These are phyloP conservation scores for Umbelopsis ramanniana DNA, from an alignment of 192 early-diverging fungal genomes.

Conservation along the genomic window DNA sequence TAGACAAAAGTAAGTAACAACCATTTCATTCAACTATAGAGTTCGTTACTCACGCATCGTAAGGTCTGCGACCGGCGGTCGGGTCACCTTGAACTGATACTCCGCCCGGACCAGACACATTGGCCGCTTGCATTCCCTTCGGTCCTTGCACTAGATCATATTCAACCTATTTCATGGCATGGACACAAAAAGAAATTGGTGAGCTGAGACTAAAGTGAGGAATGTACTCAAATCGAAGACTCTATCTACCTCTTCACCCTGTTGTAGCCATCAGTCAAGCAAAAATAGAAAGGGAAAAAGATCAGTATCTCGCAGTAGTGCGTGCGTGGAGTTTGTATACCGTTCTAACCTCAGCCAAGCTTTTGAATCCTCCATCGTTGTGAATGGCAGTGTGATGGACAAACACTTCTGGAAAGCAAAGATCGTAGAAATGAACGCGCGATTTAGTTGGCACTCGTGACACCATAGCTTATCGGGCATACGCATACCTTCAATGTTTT, in stretches of 20 bases:
- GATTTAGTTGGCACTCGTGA: background rate
- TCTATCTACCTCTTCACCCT: slow-evolving; percentile 58
- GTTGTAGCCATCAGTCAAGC: background rate
- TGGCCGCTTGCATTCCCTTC: slow-evolving; percentile 84
- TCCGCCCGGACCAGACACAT: slow-evolving; percentile 79
- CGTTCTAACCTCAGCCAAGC: slow-evolving; percentile 63
- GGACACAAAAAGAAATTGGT: background rate
- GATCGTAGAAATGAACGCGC: slow-evolving; percentile 20
- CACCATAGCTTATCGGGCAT: background rate
- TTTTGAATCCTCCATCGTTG: slow-evolving; percentile 78
- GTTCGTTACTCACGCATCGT: slow-evolving; percentile 25
- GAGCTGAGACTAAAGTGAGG: background rate
- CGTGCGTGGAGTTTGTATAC: background rate
- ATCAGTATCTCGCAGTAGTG: background rate
- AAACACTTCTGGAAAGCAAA: slow-evolving; percentile 57
- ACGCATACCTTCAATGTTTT: slow-evolving; percentile 75
- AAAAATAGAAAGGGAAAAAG: slow-evolving; percentile 13
- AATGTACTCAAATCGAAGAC: background rate
- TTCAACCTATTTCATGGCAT: slow-evolving; percentile 57
- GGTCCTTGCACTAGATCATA: slow-evolving; percentile 71
- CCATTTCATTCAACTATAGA: background rate
- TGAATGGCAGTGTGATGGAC: slow-evolving; percentile 81
- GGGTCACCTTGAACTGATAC: slow-evolving; percentile 79
- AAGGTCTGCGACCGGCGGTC: slow-evolving; percentile 45
- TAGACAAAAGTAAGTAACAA: background rate